phyloP scores from a whole-genome alignment of 768 basidiomycete genomes.

The Lentinula sp. region DNA sequence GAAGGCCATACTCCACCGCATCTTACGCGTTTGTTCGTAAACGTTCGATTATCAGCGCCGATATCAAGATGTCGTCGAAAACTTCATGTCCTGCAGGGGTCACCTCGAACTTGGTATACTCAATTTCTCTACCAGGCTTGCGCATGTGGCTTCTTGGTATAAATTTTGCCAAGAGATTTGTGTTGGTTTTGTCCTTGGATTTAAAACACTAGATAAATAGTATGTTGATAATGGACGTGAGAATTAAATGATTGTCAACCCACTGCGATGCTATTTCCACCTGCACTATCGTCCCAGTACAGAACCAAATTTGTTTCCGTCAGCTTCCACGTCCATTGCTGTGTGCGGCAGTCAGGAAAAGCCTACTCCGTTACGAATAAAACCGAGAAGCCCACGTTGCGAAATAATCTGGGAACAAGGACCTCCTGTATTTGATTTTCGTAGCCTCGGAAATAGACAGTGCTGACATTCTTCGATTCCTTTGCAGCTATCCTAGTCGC shows the following conservation, averaged over 20 bases:
- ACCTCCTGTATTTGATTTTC: constrained; percentile 30
- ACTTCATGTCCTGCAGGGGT: constrained; percentile 31
- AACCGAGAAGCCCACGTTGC: constrained; percentile 18
- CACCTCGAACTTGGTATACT: constrained; percentile 30
- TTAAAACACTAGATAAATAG: constrained; percentile 28
- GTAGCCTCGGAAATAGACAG: constrained; percentile 29
- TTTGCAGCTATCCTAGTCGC: constrained; percentile 22
- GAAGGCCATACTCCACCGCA: background rate
- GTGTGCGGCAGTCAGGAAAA: background rate
- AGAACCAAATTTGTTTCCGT: constrained; percentile 18
- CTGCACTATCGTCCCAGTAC: constrained; percentile 30
- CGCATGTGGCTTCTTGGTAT: constrained; percentile 27
- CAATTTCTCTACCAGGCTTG: constrained; percentile 25
- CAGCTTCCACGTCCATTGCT: constrained; percentile 32
- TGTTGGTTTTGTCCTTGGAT: constrained; percentile 27
- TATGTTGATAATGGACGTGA: background rate
- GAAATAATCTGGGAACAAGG: constrained; percentile 28
- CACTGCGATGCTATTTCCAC: constrained; percentile 19
- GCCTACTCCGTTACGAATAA: constrained; percentile 5
- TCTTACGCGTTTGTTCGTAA: constrained; percentile 27
- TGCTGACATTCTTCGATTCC: constrained; percentile 22
- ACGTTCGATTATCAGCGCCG: constrained; percentile 34
- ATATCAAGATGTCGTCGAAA: constrained; percentile 38
- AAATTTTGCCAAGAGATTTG: constrained; percentile 31
- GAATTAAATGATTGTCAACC: background rate